Evolutionary conservation across 2,329 filamentous ascomycete genomes (phyloP), one percentile per base, ranked within the genome.

Genomic region (Rutstroemia sydowiana): DNA sequence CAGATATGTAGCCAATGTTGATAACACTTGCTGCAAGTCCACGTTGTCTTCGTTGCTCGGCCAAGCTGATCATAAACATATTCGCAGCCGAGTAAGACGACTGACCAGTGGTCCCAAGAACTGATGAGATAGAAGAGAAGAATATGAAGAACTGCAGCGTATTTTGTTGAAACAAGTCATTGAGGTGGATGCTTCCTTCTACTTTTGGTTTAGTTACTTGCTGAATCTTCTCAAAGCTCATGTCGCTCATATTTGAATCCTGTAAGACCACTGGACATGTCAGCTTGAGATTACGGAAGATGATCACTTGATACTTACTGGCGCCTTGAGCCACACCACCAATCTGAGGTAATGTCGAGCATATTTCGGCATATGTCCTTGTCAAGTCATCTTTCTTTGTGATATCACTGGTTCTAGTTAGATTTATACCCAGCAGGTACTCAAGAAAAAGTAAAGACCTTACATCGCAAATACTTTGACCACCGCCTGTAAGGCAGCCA

Each of bases 1-100:
- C 71, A 2, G 65, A 63, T 5, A 83, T 71, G 1, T 71, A 70
- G 0, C 76, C 77, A 11, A 83, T 65, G 58, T 82, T 73, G 1
- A 84, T 66, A 0, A 71, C 71, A 0, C 73, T 68, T 21, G 72
- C 74, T 2, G 71, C 66, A 2, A 75, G 62, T 1, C 73, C 72
- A 26, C 63, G 63, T 1, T 61, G 60, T 0, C 66, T 64, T 2
- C 75, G 68, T 53, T 73, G 65, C 16, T 67, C 65, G 1, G 65
- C 67, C 28, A 75, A 66, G 2, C 66, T 60, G 31, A 73, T 68
- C 10, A 75, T 66, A 65, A 72, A 31, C 26, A 11, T 30, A 21
- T 43, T 42, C 9, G 47, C 55, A 8, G 53, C 45, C 11, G 45
- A 45, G 39, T 57, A 57, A 45, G 47, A 51, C 9, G 16, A 18